Base-by-base conservation (phyloP, 169 alveolate genomes). In the Plasmodium relictum region DNA sequence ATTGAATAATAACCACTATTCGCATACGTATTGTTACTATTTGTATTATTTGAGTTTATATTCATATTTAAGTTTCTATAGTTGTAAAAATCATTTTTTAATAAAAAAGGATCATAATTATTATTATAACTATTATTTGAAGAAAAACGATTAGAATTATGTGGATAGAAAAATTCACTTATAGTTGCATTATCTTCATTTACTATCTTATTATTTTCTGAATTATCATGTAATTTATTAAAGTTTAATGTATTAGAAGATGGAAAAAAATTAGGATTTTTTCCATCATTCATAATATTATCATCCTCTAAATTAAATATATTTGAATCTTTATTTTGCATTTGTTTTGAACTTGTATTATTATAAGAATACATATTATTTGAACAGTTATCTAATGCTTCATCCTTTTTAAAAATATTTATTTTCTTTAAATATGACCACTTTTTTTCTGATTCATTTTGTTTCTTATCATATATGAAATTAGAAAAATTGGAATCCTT, bases 401-500 rank as follows among this genome's bases (percentile, higher is more conserved):
- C 61, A 26, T 80, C 80, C 37, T 65, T 80, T 80, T 45, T 68
- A 68, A 68, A 66, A 50, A 80, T 52, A 18, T 80, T 80, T 68
- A 80, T 50, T 52, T 80, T 80, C 48, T 66, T 80, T 44, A 80
- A 61, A 61, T 80, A 80, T 31, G 78, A 48, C 90, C 90, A 80
- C 16, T 66, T 80, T 26, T 68, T 80, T n/a, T 68, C 80, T 8
- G 70, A 48, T 58, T 65, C 90, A 20, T 18, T 68, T 58, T 48
- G 58, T 59, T 80, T 80, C 44, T 66, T 80, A 14, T 50, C 61
- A 6, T 50, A 18, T 50, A 50, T n/a, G 16, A 14, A 50, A 70
- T 26, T 66, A 10, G n/a, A 16, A 42, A 14, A 48, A 18, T 14
- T 16, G 0, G 66, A 44, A 7, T 58, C 72, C 44, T 58, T 73